Evolutionary conservation across 305 asterid species (phyloP).

Genomic region (Striga hermonthica): DNA sequence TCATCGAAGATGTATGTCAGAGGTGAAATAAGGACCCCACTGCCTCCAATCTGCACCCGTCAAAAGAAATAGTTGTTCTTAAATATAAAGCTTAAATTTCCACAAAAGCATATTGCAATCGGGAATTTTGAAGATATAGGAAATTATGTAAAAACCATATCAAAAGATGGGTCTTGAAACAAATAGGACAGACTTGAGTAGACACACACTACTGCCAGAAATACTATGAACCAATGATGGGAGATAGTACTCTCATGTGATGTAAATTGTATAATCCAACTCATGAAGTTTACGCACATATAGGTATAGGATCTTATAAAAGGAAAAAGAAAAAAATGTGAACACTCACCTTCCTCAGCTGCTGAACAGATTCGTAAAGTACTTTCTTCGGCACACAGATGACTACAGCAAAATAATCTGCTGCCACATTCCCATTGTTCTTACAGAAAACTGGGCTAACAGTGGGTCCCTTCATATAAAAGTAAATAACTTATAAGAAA

Average conservation of each 20-base stretch:
- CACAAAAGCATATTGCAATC: neutral
- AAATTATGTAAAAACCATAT: neutral
- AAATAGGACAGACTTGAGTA: neutral
- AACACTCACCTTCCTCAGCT: slow-evolving; percentile 82
- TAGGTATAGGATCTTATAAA: too few relatives aligned
- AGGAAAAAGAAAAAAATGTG: too few relatives aligned
- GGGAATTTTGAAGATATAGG: neutral
- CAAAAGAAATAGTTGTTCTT: neutral
- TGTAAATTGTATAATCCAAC: slow-evolving; percentile 4
- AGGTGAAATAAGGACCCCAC: slow-evolving; percentile 91
- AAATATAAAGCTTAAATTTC: neutral
- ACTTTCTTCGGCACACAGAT: slow-evolving; percentile 89
- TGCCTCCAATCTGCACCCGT: slow-evolving; percentile 81
- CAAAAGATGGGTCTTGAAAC: neutral
- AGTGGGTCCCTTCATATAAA: slow-evolving; percentile 79
- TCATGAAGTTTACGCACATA: neutral
- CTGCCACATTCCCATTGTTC: slow-evolving; percentile 47
- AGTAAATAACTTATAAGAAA: slow-evolving; percentile 26
- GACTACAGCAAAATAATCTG: slow-evolving; percentile 80
- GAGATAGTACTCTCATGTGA: neutral
- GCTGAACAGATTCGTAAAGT: slow-evolving; percentile 82
- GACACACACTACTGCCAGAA: too few relatives aligned
- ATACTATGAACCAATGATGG: neutral
- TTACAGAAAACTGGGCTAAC: slow-evolving; percentile 80
- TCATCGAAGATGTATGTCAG: slow-evolving; percentile 91